These are phyloP conservation scores for Cordyceps fumosorosea DNA, from an alignment of 2,329 filamentous ascomycete genomes.

Conservation along the genomic window DNA sequence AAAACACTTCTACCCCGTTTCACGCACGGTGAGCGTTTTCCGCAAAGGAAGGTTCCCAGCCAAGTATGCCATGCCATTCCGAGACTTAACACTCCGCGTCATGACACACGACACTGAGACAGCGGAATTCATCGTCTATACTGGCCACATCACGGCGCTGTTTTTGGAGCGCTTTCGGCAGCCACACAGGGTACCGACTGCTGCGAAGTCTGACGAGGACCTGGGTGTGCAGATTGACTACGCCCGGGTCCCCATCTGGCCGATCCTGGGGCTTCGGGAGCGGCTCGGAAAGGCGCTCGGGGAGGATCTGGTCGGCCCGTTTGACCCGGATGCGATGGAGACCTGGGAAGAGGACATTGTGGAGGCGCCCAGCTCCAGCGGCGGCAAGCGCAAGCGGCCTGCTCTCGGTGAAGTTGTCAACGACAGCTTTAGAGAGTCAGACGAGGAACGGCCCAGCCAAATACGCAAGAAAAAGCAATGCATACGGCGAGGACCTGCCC, in stretches of 20 bases:
- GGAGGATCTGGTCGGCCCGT: slow-evolving; percentile 39
- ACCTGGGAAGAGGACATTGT: slow-evolving; percentile 35
- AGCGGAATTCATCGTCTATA: slow-evolving; percentile 48
- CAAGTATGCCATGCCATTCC: slow-evolving; percentile 26
- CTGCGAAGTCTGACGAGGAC: slow-evolving; percentile 20
- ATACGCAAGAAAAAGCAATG: slow-evolving; percentile 25
- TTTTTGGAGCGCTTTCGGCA: slow-evolving; percentile 46
- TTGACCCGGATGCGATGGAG: slow-evolving; percentile 35
- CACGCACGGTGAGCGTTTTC: slow-evolving; percentile 15
- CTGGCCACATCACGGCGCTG: slow-evolving; percentile 38
- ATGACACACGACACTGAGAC: slow-evolving; percentile 44
- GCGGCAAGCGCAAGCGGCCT: slow-evolving; percentile 29
- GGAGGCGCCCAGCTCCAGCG: slow-evolving; percentile 26
- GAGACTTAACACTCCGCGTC: slow-evolving; percentile 43
- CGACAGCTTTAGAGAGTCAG: slow-evolving; percentile 33
- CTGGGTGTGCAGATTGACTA: slow-evolving; percentile 40
- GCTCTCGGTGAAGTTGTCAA: slow-evolving; percentile 32
- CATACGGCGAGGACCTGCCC: slow-evolving; percentile 22
- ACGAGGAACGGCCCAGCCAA: slow-evolving; percentile 23
- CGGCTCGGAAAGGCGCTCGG: slow-evolving; percentile 48
- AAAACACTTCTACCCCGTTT: slow-evolving; percentile 39
- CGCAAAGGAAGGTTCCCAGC: slow-evolving; percentile 23
- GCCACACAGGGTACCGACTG: slow-evolving; percentile 33
- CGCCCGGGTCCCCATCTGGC: slow-evolving; percentile 46
- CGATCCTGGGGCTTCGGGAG: slow-evolving; percentile 48